phyloP scores from a whole-genome alignment of 139 green algal species.

The Picochlorum sp. region DNA sequence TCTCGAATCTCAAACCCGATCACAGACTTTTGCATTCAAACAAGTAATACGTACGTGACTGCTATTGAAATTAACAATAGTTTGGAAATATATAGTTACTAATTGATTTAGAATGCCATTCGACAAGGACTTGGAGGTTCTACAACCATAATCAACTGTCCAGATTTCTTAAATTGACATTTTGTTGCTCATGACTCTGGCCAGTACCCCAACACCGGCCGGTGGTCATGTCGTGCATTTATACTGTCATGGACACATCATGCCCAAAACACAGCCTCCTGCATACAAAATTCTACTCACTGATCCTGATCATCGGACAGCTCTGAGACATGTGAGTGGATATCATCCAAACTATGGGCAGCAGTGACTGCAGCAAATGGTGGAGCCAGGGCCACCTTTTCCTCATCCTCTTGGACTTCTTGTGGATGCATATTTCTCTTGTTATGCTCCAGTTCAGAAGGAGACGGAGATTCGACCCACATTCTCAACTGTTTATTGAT shows the following conservation, averaged over 20 bases:
- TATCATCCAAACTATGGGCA: background rate
- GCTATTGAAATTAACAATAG: background rate
- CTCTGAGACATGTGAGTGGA: background rate
- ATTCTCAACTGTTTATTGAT: conserved; percentile 62
- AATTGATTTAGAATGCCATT: background rate
- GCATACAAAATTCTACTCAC: background rate
- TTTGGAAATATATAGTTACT: background rate
- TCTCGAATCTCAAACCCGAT: too few species aligned
- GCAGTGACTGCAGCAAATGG: conserved; percentile 8
- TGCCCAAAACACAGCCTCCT: too few species aligned
- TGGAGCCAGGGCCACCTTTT: conserved; percentile 8
- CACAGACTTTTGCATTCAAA: too few species aligned
- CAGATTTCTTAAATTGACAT: background rate
- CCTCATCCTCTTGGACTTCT: conserved; percentile 1
- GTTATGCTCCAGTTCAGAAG: background rate
- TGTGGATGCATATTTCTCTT: background rate
- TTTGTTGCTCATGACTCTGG: too few species aligned
- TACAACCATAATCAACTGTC: background rate
- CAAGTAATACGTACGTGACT: background rate
- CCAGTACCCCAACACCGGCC: too few species aligned
- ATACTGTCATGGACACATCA: too few species aligned
- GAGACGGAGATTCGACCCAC: conserved; percentile 14
- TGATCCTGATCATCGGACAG: background rate
- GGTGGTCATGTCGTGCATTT: too few species aligned
- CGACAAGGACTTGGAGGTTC: background rate